A percentile compares a stretch with the other conserved stretches of the same genome.
Evolutionary conservation across 2,329 filamentous ascomycete species (phyloP).

Genomic region (Trichothecium roseum): DNA sequence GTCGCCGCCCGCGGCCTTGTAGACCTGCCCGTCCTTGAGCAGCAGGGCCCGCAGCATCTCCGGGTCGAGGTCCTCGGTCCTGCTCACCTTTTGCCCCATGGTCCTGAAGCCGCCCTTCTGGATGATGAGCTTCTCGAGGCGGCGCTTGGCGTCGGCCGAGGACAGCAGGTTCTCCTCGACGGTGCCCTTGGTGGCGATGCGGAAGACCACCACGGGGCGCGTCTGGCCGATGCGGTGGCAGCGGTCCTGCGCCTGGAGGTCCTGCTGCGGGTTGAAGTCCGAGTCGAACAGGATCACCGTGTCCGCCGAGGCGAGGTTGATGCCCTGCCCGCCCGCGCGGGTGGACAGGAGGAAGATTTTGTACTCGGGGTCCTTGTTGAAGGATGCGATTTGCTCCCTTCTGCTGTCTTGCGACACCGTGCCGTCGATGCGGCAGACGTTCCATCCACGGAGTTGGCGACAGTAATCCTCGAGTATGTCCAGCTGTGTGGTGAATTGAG

Average conservation of each 20-base stretch:
- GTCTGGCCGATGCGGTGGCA: conserved; percentile 93
- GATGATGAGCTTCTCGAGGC: conserved; percentile 90
- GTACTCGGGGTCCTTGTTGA: conserved; percentile 54
- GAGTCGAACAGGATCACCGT: conserved; percentile 85
- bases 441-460: conserved; percentile 62
- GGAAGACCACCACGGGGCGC: conserved; percentile 83
- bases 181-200: conserved; percentile 84
- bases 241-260: conserved; percentile 91
- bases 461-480: conserved; percentile 88
- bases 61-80: conserved; percentile 41
- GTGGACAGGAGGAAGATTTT: conserved; percentile 84
- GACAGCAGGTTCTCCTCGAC: conserved; percentile 82
- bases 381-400: conserved; percentile 59
- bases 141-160: conserved; percentile 82
- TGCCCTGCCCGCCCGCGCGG: conserved; percentile 85
- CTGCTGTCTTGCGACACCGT: conserved; percentile 66
- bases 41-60: conserved; percentile 53
- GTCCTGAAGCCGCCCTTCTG: conserved; percentile 79
- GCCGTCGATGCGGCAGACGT: conserved; percentile 83
- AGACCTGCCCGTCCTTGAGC: conserved; percentile 61
- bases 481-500: conserved; percentile 89
- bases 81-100: conserved; percentile 50
- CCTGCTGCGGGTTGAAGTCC: conserved; percentile 94
- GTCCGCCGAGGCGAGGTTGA: conserved; percentile 85
- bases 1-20: conserved; percentile 46